These are phyloP conservation scores for Clarkia xantiana DNA, from an alignment of 345 rosid species.

Conservation along the genomic window DNA sequence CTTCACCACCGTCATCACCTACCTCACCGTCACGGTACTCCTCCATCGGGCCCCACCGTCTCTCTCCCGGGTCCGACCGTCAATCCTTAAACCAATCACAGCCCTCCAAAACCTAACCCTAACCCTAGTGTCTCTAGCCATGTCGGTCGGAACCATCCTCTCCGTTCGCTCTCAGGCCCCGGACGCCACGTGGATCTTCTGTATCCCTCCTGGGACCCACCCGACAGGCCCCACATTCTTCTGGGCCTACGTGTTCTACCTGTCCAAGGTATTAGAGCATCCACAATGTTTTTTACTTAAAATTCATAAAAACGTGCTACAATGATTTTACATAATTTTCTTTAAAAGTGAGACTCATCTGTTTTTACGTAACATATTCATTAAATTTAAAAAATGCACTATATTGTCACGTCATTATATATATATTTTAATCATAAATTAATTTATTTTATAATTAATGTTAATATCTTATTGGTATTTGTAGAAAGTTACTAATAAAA, in stretches of 20 bases:
- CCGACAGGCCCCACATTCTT: conserved; percentile 50
- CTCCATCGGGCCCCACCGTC: conserved; percentile 6
- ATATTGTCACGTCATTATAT: no score
- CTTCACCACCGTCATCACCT: conserved; percentile 24
- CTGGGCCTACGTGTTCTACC: conserved; percentile 57
- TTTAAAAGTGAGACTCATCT: no score
- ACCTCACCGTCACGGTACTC: conserved; percentile 23
- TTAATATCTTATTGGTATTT: no score
- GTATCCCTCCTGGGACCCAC: conserved; percentile 30
- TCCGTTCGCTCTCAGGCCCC: conserved; percentile 23
- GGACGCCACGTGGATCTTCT: conserved; percentile 20
- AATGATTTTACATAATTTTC: no score
- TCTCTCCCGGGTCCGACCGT: conserved; percentile 13
- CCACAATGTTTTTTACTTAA: no score
- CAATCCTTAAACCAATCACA: conserved; percentile 49
- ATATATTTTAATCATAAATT: no score
- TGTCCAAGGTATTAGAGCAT: conserved; percentile 57
- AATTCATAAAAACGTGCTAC: no score
- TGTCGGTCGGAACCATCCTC: conserved; percentile 60
- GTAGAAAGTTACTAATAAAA: no score
- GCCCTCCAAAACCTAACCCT: conserved; percentile 64
- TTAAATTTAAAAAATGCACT: no score
- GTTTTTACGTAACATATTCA: no score
- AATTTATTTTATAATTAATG: no score
- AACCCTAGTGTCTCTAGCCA: conserved; percentile 38